Conservation (phyloP, 2,329 filamentous ascomycete species). For the Penicillium sclerotiorum region DNA sequence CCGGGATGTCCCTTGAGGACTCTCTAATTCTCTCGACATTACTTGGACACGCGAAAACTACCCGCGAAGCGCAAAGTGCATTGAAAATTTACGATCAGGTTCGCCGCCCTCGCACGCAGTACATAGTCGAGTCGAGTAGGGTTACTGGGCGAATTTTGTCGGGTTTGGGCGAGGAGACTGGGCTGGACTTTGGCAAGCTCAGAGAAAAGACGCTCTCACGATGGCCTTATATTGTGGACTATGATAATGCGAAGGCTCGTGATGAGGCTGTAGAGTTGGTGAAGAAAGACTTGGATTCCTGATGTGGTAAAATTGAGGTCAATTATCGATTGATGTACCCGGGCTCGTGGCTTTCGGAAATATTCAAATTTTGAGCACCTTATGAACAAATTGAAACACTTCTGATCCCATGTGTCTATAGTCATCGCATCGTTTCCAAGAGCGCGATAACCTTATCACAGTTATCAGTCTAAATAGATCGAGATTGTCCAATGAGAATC, state of each 20-base stretch:
- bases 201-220: not conserved
- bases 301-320: no score
- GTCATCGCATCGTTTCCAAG: no score
- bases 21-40: slow-evolving; percentile 36
- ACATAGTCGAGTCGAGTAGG: not conserved
- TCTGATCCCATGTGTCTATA: no score
- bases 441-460: no score
- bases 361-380: no score
- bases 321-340: no score
- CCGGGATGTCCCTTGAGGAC: slow-evolving; percentile 43
- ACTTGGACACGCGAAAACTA: slow-evolving; percentile 17
- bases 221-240: not conserved
- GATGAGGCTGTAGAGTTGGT: not conserved
- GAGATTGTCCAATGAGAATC: no score
- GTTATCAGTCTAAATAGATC: no score
- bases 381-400: no score
- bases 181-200: not conserved
- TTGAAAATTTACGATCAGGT: not conserved
- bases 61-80: not conserved
- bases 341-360: no score
- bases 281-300: not conserved
- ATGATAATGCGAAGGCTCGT: not conserved
- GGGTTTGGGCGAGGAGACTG: not conserved
- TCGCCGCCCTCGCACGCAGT: not conserved
- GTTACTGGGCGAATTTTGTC: not conserved